phyloP scores from a whole-genome alignment of 371 early-diverging fungal species.

The Zychaea mexicana region DNA sequence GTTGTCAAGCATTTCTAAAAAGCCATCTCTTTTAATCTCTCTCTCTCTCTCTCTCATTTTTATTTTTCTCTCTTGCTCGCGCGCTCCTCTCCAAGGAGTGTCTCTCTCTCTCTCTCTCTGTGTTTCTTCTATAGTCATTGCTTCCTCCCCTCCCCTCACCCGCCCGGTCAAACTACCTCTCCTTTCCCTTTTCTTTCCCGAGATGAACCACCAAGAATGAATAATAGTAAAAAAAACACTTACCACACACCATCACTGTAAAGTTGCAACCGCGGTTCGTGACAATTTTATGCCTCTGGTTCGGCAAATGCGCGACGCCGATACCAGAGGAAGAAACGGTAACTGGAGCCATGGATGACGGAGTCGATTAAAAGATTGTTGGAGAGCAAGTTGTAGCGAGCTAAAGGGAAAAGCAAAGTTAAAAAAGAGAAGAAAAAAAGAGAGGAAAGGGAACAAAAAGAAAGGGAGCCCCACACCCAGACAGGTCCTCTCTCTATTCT shows the following conservation, averaged over 20 bases:
- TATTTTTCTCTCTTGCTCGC: no score
- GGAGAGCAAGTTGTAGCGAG: background rate
- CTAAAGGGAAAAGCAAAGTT: background rate
- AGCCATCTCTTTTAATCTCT: no score
- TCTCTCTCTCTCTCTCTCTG: no score
- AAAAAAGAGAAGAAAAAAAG: background rate
- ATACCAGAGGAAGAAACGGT: conserved; percentile 67
- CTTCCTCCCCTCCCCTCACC: background rate
- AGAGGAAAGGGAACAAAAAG: background rate
- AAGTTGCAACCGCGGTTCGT: conserved; percentile 90
- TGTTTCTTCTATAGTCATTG: background rate
- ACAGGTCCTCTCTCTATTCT: no score
- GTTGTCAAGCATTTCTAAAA: no score
- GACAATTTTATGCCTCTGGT: conserved; percentile 95
- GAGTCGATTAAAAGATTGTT: background rate
- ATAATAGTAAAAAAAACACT: no score
- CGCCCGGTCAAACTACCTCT: no score
- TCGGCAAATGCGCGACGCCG: conserved; percentile 97
- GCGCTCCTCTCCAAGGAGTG: no score
- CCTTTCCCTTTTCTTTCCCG: background rate
- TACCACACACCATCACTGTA: conserved; percentile 96
- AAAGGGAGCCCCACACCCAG: background rate
- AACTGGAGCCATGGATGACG: conserved; percentile 42
- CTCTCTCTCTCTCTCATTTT: no score
- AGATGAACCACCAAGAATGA: conserved; percentile 1